Base-by-base conservation (phyloP, 805 yeast species). In the Suhomyces pyralidae region DNA sequence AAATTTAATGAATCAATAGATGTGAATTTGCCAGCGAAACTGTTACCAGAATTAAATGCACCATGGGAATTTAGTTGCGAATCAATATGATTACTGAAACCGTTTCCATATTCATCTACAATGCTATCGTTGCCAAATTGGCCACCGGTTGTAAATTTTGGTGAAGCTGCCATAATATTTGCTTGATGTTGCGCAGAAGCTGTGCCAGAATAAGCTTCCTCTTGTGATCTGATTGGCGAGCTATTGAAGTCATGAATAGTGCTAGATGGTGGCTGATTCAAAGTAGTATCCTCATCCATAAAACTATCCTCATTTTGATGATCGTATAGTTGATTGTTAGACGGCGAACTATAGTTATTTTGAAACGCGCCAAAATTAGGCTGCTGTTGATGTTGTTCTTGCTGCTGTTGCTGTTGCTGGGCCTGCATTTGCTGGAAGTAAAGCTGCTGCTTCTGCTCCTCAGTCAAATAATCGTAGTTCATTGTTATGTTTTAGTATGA, bases 221-320 rank as follows among this genome's bases (percentile, higher is more conserved):
- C 52, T 34, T 54, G 55, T 24, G n/a, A 30, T 26, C 55, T 40
- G 24, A 52, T 32, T 10, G 55, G 55, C 20, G 58, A 55, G 46
- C 20, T 49, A 44, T 45, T 44, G 15, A 19, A 26, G 30, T 49
- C 53, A 19, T 54, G 52, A 24, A 40, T 38, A 43, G 40, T 49
- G 20, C 49, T 26, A 10, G 48, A 22, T 6, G 54, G 36, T 8
- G 54, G 58, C 8, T 56, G 55, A 12, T 36, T 51, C 51, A 62
- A 48, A 24, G 63, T 56, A 25, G 67, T 61, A 55, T 73, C 79
- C 46, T 73, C 77, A 20, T 74, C 78, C 79, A 74, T 74, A 55
- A 61, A 73, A 55, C 72, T 65, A 50, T 63, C 72, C 26, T 63
- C 66, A 26, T 51, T 30, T 20, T 67, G 62, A 26, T 49, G 54